Conservation (phyloP, 805 yeast species). For the Kuraishia molischiana region DNA sequence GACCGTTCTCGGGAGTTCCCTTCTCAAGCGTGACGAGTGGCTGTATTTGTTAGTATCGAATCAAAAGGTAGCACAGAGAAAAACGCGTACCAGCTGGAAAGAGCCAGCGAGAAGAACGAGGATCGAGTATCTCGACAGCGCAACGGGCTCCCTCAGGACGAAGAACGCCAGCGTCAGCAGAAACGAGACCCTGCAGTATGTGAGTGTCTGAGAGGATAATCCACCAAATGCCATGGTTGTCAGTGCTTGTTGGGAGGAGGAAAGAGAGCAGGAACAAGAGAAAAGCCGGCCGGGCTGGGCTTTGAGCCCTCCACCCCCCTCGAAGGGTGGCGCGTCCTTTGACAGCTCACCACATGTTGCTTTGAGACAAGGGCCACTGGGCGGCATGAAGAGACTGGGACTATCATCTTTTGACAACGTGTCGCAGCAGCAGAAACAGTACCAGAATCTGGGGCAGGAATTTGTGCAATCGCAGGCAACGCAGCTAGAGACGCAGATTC, state of each 20-base stretch:
- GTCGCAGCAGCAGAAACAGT: slow-evolving; percentile 22
- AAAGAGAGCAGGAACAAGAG: too few species aligned
- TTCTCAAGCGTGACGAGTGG: slow-evolving; percentile 22
- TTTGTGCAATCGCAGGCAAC: slow-evolving; percentile 44
- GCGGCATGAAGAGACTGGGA: slow-evolving; percentile 14
- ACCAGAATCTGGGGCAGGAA: slow-evolving; percentile 38
- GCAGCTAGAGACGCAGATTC: slow-evolving; percentile 60
- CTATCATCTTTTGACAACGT: slow-evolving; percentile 18
- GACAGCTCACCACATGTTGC: background rate
- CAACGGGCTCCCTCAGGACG: slow-evolving; percentile 37
- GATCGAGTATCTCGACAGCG: slow-evolving; percentile 33
- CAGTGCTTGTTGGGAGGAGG: too few species aligned
- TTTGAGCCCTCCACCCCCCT: too few species aligned
- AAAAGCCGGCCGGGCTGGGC: too few species aligned
- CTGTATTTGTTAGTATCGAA: background rate
- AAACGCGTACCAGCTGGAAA: slow-evolving; percentile 33
- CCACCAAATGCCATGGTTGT: background rate
- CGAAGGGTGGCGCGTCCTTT: background rate
- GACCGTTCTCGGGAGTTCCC: slow-evolving; percentile 29
- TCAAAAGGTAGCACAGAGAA: background rate
- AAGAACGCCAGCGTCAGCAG: slow-evolving; percentile 33
- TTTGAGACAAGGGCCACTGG: background rate
- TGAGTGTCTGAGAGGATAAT: slow-evolving; percentile 18
- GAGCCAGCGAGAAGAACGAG: slow-evolving; percentile 48
- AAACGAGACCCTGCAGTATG: slow-evolving; percentile 36